Conservation (phyloP, 805 yeast species). For the Ogataea neopini region DNA sequence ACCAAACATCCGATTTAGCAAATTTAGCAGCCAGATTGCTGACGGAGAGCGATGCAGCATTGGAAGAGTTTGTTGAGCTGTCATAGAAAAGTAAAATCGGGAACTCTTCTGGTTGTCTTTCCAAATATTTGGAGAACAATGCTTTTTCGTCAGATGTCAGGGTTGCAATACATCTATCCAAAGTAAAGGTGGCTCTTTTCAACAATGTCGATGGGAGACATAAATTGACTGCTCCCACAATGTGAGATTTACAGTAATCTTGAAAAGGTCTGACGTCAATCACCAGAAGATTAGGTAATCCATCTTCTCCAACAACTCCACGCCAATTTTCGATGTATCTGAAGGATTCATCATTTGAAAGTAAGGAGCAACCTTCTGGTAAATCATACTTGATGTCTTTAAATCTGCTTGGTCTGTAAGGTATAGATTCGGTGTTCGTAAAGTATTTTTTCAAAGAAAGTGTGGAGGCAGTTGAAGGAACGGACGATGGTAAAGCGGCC, state of each 20-base stretch:
- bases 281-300: conserved; percentile 41
- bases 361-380: conserved; percentile 25
- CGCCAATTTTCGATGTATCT: conserved; percentile 19
- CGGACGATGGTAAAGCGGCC: neutral
- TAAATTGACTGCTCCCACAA: conserved; percentile 66
- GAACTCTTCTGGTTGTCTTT: conserved; percentile 29
- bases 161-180: conserved; percentile 62
- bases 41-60: conserved; percentile 39
- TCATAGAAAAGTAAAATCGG: conserved; percentile 58
- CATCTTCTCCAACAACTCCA: conserved; percentile 27
- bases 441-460: conserved; percentile 17
- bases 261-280: conserved; percentile 83
- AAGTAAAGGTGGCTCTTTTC: conserved; percentile 69
- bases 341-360: conserved; percentile 21
- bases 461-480: conserved; percentile 3
- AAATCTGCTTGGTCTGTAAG: conserved; percentile 24
- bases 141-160: conserved; percentile 53
- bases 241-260: conserved; percentile 61
- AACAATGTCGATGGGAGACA: conserved; percentile 89
- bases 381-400: conserved; percentile 24
- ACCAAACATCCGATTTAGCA: conserved; percentile 38
- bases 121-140: conserved; percentile 41
- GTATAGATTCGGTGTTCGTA: conserved; percentile 18
- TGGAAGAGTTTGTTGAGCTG: conserved; percentile 32
- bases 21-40: conserved; percentile 52